phyloP scores from a whole-genome alignment of 2,329 filamentous ascomycete genomes.

The Aspergillus sp. region DNA sequence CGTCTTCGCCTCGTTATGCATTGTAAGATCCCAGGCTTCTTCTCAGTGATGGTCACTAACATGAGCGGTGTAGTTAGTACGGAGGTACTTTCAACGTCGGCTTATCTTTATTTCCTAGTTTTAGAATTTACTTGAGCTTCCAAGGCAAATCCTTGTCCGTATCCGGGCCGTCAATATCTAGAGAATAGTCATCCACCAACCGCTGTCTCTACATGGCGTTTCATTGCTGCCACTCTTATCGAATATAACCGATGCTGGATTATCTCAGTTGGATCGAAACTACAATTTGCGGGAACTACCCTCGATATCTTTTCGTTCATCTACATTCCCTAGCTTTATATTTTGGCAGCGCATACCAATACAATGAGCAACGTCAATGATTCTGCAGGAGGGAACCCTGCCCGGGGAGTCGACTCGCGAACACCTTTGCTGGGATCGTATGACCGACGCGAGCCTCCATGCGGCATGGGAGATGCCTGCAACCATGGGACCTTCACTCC shows the following conservation, averaged over 20 bases:
- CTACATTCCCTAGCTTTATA: conserved; percentile 10
- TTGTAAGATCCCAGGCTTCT: background rate
- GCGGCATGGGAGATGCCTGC: conserved; percentile 49
- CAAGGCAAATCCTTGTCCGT: background rate
- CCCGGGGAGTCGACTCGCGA: conserved; percentile 27
- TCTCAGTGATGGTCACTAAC: background rate
- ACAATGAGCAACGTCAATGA: conserved; percentile 13
- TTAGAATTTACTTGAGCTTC: background rate
- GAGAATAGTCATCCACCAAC: background rate
- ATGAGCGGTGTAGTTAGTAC: conserved; percentile 1
- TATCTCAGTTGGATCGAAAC: conserved; percentile 21
- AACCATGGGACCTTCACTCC: conserved; percentile 78
- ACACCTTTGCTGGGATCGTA: conserved; percentile 43
- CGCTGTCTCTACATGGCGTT: conserved; percentile 2
- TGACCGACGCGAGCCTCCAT: conserved; percentile 34
- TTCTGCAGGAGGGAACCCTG: background rate
- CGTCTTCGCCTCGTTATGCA: background rate
- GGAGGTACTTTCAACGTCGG: background rate
- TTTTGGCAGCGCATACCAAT: conserved; percentile 6
- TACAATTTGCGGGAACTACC: conserved; percentile 34
- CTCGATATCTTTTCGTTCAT: conserved; percentile 31
- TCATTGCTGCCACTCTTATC: conserved; percentile 1
- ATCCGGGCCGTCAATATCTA: background rate
- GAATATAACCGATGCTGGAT: conserved; percentile 30
- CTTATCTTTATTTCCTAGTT: background rate